Percentiles rank a stretch among this genome's conserved stretches.
These are phyloP conservation scores for Arthrobotrys musiformis DNA, from an alignment of 2,329 filamentous ascomycete species.

Conservation along the genomic window DNA sequence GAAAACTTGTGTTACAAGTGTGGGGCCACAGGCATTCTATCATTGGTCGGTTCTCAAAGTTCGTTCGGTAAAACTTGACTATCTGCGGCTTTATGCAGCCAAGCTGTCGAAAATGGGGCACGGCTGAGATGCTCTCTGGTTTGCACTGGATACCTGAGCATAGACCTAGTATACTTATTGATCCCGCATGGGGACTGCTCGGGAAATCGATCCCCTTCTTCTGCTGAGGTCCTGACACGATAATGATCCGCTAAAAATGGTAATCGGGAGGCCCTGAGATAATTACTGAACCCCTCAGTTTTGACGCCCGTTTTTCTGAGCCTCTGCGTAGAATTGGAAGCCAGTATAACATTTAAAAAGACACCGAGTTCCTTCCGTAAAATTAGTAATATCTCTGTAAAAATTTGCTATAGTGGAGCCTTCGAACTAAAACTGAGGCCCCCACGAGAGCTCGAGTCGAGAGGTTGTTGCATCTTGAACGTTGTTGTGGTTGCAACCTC, in stretches of 20 bases:
- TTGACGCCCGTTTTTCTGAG: no score
- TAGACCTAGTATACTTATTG: no score
- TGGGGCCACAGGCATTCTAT: neutral
- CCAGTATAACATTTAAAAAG: neutral
- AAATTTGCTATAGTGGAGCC: neutral
- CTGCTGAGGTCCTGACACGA: no score
- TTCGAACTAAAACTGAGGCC: no score
- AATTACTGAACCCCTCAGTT: no score
- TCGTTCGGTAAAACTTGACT: constrained; percentile 41
- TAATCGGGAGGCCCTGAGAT: no score
- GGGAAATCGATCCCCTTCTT: no score
- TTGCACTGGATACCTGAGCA: no score
- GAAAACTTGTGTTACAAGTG: constrained; percentile 5
- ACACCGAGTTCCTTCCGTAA: neutral
- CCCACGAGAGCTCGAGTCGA: neutral
- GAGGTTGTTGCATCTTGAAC: constrained; percentile 22
- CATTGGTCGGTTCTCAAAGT: constrained; percentile 38
- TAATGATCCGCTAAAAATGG: no score
- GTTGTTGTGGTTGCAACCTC: constrained; percentile 21
- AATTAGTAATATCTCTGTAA: neutral
- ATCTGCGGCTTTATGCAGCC: constrained; percentile 8
- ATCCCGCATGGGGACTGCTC: no score
- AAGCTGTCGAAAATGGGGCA: neutral
- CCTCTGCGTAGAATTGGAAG: neutral
- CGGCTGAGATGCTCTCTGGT: neutral